These are phyloP conservation scores for Tritrichomonas musculus DNA, from an alignment of 208 protist genomes.

Conservation along the genomic window DNA sequence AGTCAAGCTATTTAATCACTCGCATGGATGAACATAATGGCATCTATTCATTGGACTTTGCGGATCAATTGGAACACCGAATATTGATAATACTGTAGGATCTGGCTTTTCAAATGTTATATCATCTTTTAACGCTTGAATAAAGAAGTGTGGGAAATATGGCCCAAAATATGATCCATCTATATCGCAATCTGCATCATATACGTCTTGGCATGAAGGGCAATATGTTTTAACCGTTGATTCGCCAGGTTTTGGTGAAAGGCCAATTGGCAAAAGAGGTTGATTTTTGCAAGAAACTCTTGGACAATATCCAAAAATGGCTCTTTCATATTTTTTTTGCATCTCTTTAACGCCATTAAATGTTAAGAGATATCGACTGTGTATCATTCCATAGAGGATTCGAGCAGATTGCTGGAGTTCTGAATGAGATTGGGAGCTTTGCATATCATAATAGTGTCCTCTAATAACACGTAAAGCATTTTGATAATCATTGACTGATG, in stretches of 20 bases:
- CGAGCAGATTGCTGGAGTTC: neutral
- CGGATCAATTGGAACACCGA: neutral
- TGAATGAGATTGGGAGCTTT: neutral
- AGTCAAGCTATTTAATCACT: too few species aligned
- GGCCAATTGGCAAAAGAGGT: neutral
- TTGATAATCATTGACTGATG: neutral
- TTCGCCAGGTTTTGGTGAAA: neutral
- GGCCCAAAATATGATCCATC: neutral
- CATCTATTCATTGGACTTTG: neutral
- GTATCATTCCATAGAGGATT: neutral
- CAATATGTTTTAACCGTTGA: neutral
- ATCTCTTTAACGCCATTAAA: neutral
- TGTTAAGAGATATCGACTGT: neutral
- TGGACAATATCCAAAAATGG: neutral
- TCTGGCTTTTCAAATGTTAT: neutral
- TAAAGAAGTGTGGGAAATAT: neutral
- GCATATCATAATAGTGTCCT: neutral
- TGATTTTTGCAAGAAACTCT: neutral
- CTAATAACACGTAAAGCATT: neutral
- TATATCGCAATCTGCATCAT: neutral
- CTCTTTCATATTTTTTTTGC: neutral
- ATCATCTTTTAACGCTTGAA: neutral
- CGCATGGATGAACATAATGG: too few species aligned
- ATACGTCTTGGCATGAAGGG: neutral
- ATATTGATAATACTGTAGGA: neutral